Evolutionary conservation across 352 stramenopile genomes (phyloP).

Genomic region (Phytophthora kernoviae): DNA sequence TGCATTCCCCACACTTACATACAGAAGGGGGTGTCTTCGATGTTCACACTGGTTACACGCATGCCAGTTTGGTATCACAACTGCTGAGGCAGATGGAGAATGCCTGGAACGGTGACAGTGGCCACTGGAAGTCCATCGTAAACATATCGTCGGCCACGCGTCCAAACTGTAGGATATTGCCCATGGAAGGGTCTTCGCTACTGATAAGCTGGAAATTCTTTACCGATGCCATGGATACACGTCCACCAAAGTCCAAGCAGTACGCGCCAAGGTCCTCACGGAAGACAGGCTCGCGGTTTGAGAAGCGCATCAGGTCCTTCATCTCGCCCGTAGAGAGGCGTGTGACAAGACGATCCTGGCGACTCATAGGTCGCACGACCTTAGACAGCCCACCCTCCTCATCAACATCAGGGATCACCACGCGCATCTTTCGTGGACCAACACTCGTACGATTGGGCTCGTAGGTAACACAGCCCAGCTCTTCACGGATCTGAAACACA

Average conservation of each 20-base stretch:
- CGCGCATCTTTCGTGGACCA: slow-evolving; percentile 85
- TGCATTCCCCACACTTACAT: slow-evolving; percentile 13
- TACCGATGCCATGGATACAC: slow-evolving; percentile 82
- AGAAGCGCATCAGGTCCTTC: slow-evolving; percentile 88
- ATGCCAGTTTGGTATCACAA: slow-evolving; percentile 89
- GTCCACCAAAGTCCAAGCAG: slow-evolving; percentile 86
- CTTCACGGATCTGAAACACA: slow-evolving; percentile 87
- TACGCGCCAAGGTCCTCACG: slow-evolving; percentile 87
- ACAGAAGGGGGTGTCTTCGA: not conserved
- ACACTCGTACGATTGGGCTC: slow-evolving; percentile 88
- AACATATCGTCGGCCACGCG: slow-evolving; percentile 91
- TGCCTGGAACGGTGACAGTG: slow-evolving; percentile 86
- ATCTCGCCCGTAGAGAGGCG: slow-evolving; percentile 71
- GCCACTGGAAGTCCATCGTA: slow-evolving; percentile 92
- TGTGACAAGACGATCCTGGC: slow-evolving; percentile 81
- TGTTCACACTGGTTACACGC: slow-evolving; percentile 51
- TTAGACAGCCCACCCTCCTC: slow-evolving; percentile 81
- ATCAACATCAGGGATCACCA: slow-evolving; percentile 82
- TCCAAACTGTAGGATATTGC: slow-evolving; percentile 89
- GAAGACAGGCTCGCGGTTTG: slow-evolving; percentile 87
- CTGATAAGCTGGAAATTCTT: slow-evolving; percentile 93
- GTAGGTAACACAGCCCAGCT: slow-evolving; percentile 86
- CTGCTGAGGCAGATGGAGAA: slow-evolving; percentile 91
- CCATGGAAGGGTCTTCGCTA: slow-evolving; percentile 81
- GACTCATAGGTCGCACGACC: slow-evolving; percentile 85